phyloP scores from a whole-genome alignment of 768 basidiomycete genomes.

The Paxillus ammoniavirescens region DNA sequence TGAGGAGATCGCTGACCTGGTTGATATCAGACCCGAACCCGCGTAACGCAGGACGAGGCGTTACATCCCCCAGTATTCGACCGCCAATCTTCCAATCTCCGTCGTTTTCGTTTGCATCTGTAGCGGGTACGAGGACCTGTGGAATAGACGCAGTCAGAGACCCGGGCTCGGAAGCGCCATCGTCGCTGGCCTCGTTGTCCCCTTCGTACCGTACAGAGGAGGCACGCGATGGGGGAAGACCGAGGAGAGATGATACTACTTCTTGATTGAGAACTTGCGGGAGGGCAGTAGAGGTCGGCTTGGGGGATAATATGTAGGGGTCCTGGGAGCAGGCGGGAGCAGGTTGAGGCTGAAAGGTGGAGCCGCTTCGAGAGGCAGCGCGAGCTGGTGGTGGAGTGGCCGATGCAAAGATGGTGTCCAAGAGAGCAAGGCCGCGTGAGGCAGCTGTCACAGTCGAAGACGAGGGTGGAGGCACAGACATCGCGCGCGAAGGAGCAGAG shows the following conservation, averaged over 20 bases:
- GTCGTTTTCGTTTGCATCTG: conserved; percentile 8
- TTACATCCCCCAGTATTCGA: conserved; percentile 48
- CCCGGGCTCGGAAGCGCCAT: conserved; percentile 36
- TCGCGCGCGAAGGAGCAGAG: conserved; percentile 40
- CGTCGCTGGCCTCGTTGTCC: conserved; percentile 48
- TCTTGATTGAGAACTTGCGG: conserved; percentile 73
- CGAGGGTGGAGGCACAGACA: conserved; percentile 26
- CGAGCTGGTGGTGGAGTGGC: conserved; percentile 37
- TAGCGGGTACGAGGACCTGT: conserved; percentile 26
- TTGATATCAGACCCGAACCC: conserved; percentile 34
- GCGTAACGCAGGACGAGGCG: conserved; percentile 52
- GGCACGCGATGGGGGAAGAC: conserved; percentile 42
- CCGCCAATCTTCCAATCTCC: conserved; percentile 16
- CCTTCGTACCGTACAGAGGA: conserved; percentile 51
- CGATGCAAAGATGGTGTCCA: conserved; percentile 76
- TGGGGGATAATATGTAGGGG: conserved; percentile 51
- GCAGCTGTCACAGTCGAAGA: conserved; percentile 28
- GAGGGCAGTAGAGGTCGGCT: conserved; percentile 48
- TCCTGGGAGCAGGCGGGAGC: conserved; percentile 25
- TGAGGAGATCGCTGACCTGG: conserved; percentile 28
- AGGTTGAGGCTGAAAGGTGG: conserved; percentile 11
- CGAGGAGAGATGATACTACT: conserved; percentile 64
- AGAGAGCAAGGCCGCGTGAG: conserved; percentile 54
- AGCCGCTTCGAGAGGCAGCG: conserved; percentile 16
- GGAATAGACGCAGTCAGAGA: conserved; percentile 43